phyloP scores from a whole-genome alignment of 441 rosid species.

The Melianthus villosus region DNA sequence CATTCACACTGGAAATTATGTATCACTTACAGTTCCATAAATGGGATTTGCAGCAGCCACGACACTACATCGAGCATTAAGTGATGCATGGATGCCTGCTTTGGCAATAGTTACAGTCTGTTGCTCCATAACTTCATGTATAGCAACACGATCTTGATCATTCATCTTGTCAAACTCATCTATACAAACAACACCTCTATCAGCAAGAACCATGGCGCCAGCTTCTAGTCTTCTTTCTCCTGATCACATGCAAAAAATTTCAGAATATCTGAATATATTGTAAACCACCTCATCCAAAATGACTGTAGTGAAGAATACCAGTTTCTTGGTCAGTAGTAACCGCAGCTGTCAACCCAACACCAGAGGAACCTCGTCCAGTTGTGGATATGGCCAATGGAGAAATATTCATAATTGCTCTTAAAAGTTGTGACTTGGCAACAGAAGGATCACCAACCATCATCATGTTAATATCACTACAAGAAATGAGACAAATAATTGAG shows the following conservation, averaged over 20 bases:
- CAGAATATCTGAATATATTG: too few relatives aligned
- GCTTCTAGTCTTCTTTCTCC: conserved; percentile 99
- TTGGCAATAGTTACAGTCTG: conserved; percentile 95
- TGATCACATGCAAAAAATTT: too few relatives aligned
- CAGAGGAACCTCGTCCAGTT: conserved; percentile 96
- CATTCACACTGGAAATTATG: conserved; percentile 3
- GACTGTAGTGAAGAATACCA: too few relatives aligned
- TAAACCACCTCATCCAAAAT: too few relatives aligned
- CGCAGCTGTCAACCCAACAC: conserved; percentile 98
- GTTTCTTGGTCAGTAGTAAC: conserved; percentile 98
- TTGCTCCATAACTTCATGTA: conserved; percentile 99
- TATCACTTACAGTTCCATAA: conserved; percentile 77
- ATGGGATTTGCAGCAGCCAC: conserved; percentile 99
- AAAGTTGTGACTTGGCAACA: conserved; percentile 92
- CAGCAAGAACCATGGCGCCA: conserved; percentile 97
- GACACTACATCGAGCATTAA: conserved; percentile 95
- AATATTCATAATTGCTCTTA: conserved; percentile 89
- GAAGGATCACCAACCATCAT: conserved; percentile 99
- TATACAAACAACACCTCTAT: conserved; percentile 95
- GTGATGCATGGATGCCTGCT: conserved; percentile 94
- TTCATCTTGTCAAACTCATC: conserved; percentile 98
- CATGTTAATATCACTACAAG: conserved; percentile 82
- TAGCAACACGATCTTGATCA: conserved; percentile 93
- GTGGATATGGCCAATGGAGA: conserved; percentile 97
- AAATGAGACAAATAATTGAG: conserved; percentile 1